Base-by-base conservation (phyloP, 257 asterid species). In the Solanum neorickii region DNA sequence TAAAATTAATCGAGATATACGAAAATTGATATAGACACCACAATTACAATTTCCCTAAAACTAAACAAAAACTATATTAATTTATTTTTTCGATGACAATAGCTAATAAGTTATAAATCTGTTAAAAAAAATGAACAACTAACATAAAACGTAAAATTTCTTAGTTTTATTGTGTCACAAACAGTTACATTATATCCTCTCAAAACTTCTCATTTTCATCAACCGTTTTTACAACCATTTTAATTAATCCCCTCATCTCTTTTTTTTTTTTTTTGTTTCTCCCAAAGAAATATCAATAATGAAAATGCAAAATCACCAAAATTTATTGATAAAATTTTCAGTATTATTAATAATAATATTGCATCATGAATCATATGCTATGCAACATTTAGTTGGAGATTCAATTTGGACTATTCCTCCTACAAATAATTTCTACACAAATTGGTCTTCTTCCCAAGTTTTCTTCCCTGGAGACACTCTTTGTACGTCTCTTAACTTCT, bases 331-430 rank as follows among this genome's bases (percentile, higher is more conserved):
- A 29, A 31, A 16, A 31, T 49, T 29, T 82, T 20, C 21, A 18
- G 1, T 49, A 31, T 49, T 82, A 10, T 80, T 80, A 52, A 0
- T 37, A 74, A 11, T 37, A 75, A 75, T 12, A 39, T 39, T 65
- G 84, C n/a, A 27, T 31, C 7, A 21, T 56, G 82, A 65, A 44
- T 89, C 90, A 49, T 31, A 35, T 16, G 87, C 91, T 35, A 74
- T 37, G 21, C 88, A 91, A 39, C 89, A 90, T 86, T 83, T 29
- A 3, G 96, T 95, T 9, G 98, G 98, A 20, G 98, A 93, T 87
- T 90, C 93, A 11, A 88, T 93, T 39, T 93, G 98, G 98, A 93
- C 98, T 5, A 92, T 94, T 56, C 96, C 98, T 62, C 90, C 93
- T 4, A 87, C 88, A 21, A 83, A 86, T 70, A 87, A 88, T 90